These are phyloP conservation scores for Rhizophagus prolifer DNA, from an alignment of 192 early-diverging fungal species.

Conservation along the genomic window DNA sequence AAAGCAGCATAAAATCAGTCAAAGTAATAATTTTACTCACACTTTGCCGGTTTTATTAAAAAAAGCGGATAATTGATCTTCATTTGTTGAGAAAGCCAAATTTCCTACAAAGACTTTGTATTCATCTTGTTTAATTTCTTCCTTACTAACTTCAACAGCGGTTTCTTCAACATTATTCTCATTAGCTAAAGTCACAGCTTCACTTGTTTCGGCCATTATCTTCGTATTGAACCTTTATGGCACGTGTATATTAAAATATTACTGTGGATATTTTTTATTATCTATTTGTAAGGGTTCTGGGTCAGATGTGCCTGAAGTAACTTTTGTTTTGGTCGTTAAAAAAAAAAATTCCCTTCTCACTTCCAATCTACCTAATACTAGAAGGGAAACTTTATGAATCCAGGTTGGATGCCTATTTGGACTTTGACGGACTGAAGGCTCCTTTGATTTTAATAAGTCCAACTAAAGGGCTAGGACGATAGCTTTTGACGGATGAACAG, in stretches of 20 bases:
- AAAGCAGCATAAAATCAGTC: background rate
- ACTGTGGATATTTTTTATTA: background rate
- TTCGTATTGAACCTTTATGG: background rate
- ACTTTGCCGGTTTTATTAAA: constrained; percentile 74
- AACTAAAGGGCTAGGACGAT: constrained; percentile 20
- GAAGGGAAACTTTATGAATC: constrained; percentile 2
- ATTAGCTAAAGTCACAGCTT: background rate
- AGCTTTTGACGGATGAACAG: constrained; percentile 11
- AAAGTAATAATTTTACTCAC: constrained; percentile 52
- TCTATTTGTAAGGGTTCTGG: background rate
- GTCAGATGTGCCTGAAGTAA: constrained; percentile 20
- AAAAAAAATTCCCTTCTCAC: constrained; percentile 16
- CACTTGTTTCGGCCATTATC: background rate
- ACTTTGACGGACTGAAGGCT: constrained; percentile 32
- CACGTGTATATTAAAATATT: background rate
- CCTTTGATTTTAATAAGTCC: constrained; percentile 21
- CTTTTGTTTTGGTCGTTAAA: constrained; percentile 23
- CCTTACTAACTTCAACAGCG: background rate
- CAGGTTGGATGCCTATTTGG: constrained; percentile 25
- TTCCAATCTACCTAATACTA: background rate
- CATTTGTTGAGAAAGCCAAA: constrained; percentile 84
- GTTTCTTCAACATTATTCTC: background rate
- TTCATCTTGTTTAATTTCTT: constrained; percentile 35
- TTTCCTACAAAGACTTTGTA: constrained; percentile 96
- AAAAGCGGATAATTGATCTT: constrained; percentile 68